Conservation (phyloP, 2,329 filamentous ascomycete species). For the Penicillium paneum region DNA sequence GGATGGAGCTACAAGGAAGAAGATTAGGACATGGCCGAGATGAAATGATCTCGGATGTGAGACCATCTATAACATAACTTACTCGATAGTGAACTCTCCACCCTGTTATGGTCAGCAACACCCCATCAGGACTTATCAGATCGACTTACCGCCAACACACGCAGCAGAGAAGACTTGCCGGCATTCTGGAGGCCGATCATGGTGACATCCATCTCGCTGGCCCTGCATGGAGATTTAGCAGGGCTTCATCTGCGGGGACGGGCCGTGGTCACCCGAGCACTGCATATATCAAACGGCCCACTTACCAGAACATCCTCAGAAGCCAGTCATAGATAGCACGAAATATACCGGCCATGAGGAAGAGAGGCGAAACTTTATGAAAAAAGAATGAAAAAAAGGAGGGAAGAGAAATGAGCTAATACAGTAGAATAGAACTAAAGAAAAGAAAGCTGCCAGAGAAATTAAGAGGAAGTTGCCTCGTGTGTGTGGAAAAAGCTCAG, state of each 20-base stretch:
- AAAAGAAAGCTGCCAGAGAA: constrained; percentile 8
- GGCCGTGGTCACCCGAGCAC: constrained; percentile 32
- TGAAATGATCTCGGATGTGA: background rate
- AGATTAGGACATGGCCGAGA: constrained; percentile 1
- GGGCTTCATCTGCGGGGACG: constrained; percentile 32
- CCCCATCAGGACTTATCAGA: background rate
- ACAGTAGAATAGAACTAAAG: constrained; percentile 8
- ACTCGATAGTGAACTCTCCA: constrained; percentile 98
- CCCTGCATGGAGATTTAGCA: constrained; percentile 57
- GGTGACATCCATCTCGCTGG: constrained; percentile 98
- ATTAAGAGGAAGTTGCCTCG: constrained; percentile 12
- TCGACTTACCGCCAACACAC: constrained; percentile 83
- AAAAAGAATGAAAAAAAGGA: constrained; percentile 6
- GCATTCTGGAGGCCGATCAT: constrained; percentile 98
- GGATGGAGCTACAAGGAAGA: constrained; percentile 72
- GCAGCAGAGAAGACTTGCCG: constrained; percentile 90
- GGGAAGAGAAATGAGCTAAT: constrained; percentile 1
- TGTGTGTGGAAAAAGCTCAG: constrained; percentile 11
- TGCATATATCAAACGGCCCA: constrained; percentile 30
- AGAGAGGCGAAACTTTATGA: background rate
- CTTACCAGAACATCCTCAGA: constrained; percentile 93
- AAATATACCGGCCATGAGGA: constrained; percentile 83
- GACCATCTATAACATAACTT: constrained; percentile 54
- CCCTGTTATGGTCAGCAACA: constrained; percentile 56
- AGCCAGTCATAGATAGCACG: constrained; percentile 97